phyloP scores from a whole-genome alignment of 208 protist genomes.

The Polymyxa betae region DNA sequence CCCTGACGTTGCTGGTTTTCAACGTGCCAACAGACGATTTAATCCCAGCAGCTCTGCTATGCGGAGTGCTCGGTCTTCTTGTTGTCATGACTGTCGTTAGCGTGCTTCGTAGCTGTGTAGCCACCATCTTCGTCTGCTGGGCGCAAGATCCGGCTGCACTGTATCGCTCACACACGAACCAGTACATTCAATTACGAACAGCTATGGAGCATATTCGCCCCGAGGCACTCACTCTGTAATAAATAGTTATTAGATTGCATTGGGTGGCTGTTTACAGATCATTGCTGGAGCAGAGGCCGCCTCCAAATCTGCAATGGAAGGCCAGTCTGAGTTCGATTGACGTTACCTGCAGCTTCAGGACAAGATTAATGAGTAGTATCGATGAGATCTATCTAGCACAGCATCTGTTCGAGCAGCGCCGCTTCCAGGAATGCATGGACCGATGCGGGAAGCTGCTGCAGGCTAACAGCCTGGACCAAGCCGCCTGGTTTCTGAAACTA shows the following conservation, averaged over 20 bases:
- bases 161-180: background rate
- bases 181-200: no score
- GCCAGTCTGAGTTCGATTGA: no score
- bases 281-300: no score
- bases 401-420: conserved; percentile 52
- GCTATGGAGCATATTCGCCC: no score
- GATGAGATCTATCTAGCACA: conserved; percentile 1
- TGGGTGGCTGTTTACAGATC: no score
- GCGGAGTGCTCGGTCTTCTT: background rate
- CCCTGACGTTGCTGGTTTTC: background rate
- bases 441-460: background rate
- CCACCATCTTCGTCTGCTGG: background rate
- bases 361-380: no score
- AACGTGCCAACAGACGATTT: background rate
- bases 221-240: no score
- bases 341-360: no score
- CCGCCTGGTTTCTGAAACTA: conserved; percentile 64
- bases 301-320: no score
- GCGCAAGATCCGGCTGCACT: background rate
- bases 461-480: conserved; percentile 55
- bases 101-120: background rate
- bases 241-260: no score
- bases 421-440: conserved; percentile 30
- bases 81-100: background rate
- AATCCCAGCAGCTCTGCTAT: no score